These are phyloP conservation scores for Coleophoma eucalyptorum DNA, from an alignment of 2,329 filamentous ascomycete genomes.

Conservation along the genomic window DNA sequence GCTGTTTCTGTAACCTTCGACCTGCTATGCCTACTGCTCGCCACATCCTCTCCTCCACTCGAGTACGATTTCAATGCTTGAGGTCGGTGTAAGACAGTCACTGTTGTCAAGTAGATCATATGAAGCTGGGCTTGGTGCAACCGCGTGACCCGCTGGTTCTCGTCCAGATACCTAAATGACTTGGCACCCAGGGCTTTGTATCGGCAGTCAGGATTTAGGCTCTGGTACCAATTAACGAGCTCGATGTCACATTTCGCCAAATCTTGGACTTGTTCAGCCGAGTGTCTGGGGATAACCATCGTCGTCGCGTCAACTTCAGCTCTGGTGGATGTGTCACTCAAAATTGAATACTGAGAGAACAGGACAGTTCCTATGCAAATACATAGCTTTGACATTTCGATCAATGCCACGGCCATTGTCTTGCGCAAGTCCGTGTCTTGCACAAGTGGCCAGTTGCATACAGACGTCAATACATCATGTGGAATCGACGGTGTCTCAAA, in stretches of 20 bases:
- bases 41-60: constrained; percentile 48
- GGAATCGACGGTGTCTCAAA: constrained; percentile 74
- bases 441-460: constrained; percentile 65
- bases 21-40: constrained; percentile 76
- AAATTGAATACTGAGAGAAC: constrained; percentile 85
- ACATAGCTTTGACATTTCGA: constrained; percentile 86
- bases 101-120: constrained; percentile 90
- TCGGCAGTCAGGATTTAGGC: constrained; percentile 67
- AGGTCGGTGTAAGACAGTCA: constrained; percentile 86
- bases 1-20: constrained; percentile 81
- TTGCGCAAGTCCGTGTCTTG: constrained; percentile 70
- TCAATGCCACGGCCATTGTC: constrained; percentile 82
- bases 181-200: constrained; percentile 63
- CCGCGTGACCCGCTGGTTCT: too few relatives aligned
- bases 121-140: constrained; percentile 83
- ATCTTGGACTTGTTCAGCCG: constrained; percentile 71
- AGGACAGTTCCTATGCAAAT: constrained; percentile 87
- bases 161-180: too few relatives aligned
- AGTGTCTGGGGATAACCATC: constrained; percentile 90
- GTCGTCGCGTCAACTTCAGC: constrained; percentile 67
- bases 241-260: constrained; percentile 77
- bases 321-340: constrained; percentile 75
- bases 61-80: constrained; percentile 73
- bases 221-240: constrained; percentile 71
- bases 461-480: constrained; percentile 64